These are phyloP conservation scores for Hericium alpestre DNA, from an alignment of 768 basidiomycete species.

Conservation along the genomic window DNA sequence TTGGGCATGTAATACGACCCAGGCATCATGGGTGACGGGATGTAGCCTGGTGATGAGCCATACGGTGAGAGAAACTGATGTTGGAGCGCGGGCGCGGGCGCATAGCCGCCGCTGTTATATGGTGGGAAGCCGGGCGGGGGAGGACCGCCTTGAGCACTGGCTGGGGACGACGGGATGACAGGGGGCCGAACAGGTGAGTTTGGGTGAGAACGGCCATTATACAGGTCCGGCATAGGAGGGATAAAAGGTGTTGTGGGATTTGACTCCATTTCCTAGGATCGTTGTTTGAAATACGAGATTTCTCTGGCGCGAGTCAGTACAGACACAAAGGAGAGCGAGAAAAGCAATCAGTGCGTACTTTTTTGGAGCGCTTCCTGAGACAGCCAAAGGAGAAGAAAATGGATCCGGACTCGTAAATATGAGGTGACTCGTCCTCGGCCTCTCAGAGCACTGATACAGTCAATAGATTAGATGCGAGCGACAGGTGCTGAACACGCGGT, in stretches of 20 bases:
- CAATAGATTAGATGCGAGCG: neutral
- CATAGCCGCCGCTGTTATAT: conserved; percentile 1
- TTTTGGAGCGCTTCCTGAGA: no score
- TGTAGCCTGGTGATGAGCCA: conserved; percentile 13
- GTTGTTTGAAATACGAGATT: neutral
- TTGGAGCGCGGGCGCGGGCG: conserved; percentile 8
- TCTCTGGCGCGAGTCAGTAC: neutral
- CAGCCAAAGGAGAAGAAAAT: no score
- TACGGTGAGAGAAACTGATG: conserved; percentile 11
- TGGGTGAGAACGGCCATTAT: conserved; percentile 8
- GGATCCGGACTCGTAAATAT: neutral
- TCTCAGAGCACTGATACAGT: neutral
- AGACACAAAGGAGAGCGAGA: neutral
- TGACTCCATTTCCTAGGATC: conserved; percentile 5
- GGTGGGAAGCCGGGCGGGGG: neutral
- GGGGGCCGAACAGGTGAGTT: conserved; percentile 15
- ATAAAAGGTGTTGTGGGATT: conserved; percentile 20
- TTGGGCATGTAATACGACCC: conserved; percentile 25
- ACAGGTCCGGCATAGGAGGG: conserved; percentile 19
- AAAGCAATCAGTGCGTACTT: no score
- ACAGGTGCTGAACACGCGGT: neutral
- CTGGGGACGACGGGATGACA: conserved; percentile 18
- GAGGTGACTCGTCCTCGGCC: neutral
- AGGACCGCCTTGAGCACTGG: conserved; percentile 6
- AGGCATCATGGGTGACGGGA: conserved; percentile 10